These are phyloP conservation scores for Candolleomyces aberdarensis DNA, from an alignment of 768 basidiomycete genomes.

Conservation along the genomic window DNA sequence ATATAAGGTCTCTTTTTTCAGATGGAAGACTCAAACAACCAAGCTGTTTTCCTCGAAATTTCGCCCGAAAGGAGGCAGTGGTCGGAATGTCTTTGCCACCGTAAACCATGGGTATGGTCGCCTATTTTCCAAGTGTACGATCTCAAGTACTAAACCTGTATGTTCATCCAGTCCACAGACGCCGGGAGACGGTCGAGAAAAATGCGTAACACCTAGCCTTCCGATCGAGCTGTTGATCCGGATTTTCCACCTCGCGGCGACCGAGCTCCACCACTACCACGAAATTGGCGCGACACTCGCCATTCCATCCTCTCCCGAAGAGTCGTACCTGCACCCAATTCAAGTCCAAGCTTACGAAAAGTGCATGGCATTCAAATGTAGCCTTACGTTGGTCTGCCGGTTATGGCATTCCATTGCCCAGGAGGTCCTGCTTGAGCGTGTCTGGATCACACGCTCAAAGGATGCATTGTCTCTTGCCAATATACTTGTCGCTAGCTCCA, in stretches of 20 bases:
- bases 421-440: constrained; percentile 59
- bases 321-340: constrained; percentile 35
- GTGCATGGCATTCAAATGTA: constrained; percentile 47
- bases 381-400: constrained; percentile 51
- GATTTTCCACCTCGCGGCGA: constrained; percentile 56
- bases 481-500: background rate
- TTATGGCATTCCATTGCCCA: constrained; percentile 52
- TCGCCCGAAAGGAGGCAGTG: no score
- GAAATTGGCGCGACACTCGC: no score
- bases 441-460: constrained; percentile 58
- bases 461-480: constrained; percentile 24
- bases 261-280: no score
- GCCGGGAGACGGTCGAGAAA: no score
- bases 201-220: constrained; percentile 21
- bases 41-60: no score
- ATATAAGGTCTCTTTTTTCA: no score
- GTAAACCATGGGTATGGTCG: no score
- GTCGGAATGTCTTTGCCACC: no score
- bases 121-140: no score
- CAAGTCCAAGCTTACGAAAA: constrained; percentile 39
- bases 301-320: constrained; percentile 25
- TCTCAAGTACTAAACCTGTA: no score
- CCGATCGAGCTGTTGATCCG: constrained; percentile 64
- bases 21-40: no score
- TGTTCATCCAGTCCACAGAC: no score